Base-by-base conservation (phyloP, 2,329 filamentous ascomycete genomes). In the Phoma sp. region DNA sequence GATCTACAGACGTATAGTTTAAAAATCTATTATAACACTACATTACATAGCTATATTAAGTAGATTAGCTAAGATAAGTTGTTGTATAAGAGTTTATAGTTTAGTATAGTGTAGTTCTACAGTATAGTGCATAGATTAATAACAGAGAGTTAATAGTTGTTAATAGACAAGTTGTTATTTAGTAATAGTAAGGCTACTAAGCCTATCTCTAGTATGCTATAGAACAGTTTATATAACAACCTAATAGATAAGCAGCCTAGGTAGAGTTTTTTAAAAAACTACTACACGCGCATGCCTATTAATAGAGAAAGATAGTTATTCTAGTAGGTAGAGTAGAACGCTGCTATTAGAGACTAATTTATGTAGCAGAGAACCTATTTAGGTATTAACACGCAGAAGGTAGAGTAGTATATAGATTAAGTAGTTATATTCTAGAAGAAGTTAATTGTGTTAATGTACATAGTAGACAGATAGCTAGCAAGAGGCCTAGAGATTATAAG, bases 401-500 rank as follows among this genome's bases (percentile, higher is more conserved):
- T 31, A 13, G 29, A 31, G 29, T 8, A 13, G 29, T 31, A 31
- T 3, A 48, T 63, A 25, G 44, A 46, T 24, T 19, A 19, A 6
- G 37, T 52, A 15, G 31, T 56, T 2, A 45, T 7, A 40, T 67
- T 62, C 21, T 41, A 52, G n/a, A 55, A 64, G 59, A 57, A 65
- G 52, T 46, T 68, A 32, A 22, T 65, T 17, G 46, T 61, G 38
- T 59, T 68, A 19, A 57, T 64, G 31, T 50, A 67, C 27, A 53
- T 64, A n/a, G 51, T 35, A 15, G 62, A 47, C 21, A 57, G 65
- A 15, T 33, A 58, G 46, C 67, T 47, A 17, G 40, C 19, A 29
- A 29, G 50, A 22, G 21, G 31, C 8, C 19, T 36, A 31, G 56
- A 59, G 46, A 21, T 59, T 1, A 15, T 49, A 12, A 54, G 25